Evolutionary conservation across 1,284 basidiomycete species (phyloP).

Genomic region (Rhizoctonia solani): DNA sequence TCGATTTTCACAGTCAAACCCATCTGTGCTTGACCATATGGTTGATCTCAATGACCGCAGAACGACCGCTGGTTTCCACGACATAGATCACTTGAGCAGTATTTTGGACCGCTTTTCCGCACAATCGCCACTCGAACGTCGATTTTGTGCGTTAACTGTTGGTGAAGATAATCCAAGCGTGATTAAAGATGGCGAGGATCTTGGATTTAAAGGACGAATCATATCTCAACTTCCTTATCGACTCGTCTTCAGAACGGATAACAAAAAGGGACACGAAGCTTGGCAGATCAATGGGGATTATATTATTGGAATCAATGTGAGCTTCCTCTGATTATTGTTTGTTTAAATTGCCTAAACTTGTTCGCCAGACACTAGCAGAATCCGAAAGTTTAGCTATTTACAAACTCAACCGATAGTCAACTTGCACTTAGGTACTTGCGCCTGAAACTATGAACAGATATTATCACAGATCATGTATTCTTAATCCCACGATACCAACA

Average conservation of each 20-base stretch:
- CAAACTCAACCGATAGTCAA: too few relatives aligned
- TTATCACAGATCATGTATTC: too few relatives aligned
- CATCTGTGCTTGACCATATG: background rate
- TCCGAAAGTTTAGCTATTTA: too few relatives aligned
- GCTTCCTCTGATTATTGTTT: background rate
- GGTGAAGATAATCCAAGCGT: background rate
- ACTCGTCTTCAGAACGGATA: conserved; percentile 4
- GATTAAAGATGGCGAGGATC: too few relatives aligned
- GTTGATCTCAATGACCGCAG: too few relatives aligned
- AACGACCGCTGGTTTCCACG: background rate
- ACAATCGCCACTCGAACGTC: background rate
- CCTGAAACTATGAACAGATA: too few relatives aligned
- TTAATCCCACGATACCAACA: too few relatives aligned
- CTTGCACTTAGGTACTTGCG: too few relatives aligned
- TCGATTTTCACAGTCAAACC: conserved; percentile 6
- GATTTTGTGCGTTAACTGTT: background rate
- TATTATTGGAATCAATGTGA: conserved; percentile 14
- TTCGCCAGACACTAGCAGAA: too few relatives aligned
- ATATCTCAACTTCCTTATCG: background rate
- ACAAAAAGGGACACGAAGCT: background rate
- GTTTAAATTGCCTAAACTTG: too few relatives aligned
- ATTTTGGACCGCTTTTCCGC: background rate
- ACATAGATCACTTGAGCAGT: background rate
- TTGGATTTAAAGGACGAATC: background rate
- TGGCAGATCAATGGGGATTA: conserved; percentile 13